A percentile compares a stretch with the other conserved stretches of the same genome.
These are phyloP conservation scores for Phanerodontia chrysosporium DNA, from an alignment of 768 basidiomycete species.

Conservation along the genomic window DNA sequence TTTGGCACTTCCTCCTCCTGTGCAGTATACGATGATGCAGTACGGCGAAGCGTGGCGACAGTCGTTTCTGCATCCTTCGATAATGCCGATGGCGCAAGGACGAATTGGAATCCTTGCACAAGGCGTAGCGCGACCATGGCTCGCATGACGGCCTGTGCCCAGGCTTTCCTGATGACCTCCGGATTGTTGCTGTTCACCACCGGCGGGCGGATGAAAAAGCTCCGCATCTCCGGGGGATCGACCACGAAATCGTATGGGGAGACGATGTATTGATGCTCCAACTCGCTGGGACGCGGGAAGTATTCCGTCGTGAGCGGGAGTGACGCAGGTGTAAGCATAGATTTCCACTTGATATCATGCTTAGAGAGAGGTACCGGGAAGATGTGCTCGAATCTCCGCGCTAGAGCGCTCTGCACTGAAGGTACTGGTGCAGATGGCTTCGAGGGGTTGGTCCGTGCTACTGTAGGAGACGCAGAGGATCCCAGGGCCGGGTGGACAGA, in stretches of 20 bases:
- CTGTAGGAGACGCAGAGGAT: slow-evolving; percentile 47
- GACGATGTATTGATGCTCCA: slow-evolving; percentile 74
- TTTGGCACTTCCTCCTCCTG: slow-evolving; percentile 51
- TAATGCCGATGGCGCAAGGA: slow-evolving; percentile 47
- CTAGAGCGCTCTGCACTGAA: slow-evolving; percentile 60
- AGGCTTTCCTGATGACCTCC: slow-evolving; percentile 61
- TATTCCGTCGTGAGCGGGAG: slow-evolving; percentile 89
- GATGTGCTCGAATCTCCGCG: slow-evolving; percentile 86
- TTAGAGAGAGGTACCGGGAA: slow-evolving; percentile 70
- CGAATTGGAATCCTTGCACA: slow-evolving; percentile 93
- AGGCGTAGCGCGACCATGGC: slow-evolving; percentile 92
- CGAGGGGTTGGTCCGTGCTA: slow-evolving; percentile 58
- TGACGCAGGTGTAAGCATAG: slow-evolving; percentile 79
- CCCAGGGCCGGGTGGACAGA: slow-evolving; percentile 36
- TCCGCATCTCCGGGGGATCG: slow-evolving; percentile 78
- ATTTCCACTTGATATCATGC: slow-evolving; percentile 90
- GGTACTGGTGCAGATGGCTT: slow-evolving; percentile 54
- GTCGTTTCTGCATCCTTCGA: slow-evolving; percentile 27
- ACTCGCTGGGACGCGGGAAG: slow-evolving; percentile 71
- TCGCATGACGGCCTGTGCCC: slow-evolving; percentile 81
- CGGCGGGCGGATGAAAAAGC: slow-evolving; percentile 78
- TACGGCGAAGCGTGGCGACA: slow-evolving; percentile 36
- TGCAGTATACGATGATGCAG: slow-evolving; percentile 51
- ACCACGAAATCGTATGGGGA: slow-evolving; percentile 88
- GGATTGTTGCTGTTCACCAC: slow-evolving; percentile 36